Base-by-base conservation (phyloP, 495 filamentous ascomycete genomes). In the Aspergillus sclerotioniger region DNA sequence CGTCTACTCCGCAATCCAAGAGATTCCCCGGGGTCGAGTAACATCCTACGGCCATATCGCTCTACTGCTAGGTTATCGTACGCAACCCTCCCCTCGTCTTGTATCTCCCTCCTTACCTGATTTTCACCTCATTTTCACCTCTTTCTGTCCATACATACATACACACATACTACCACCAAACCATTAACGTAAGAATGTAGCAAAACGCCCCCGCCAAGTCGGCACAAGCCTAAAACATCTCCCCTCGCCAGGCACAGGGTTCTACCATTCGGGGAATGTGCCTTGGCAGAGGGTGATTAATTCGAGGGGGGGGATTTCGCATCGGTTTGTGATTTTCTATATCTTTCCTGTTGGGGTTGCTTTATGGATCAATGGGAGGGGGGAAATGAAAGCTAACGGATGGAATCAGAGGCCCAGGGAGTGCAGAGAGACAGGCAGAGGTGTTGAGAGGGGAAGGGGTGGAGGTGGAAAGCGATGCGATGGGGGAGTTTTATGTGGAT, bases 241-340 rank as follows among this genome's bases (percentile, higher is more conserved):
- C 15, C 83, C 93, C 3, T 64, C 71, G 21, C 67, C 72, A 8
- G 64, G 64, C 2, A 64, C 67, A 5, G 59, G 73, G 31, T 67
- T 76, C 53, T 95, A 86, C 71, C 82, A 96, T 64, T 74, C 80
- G 55, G 78, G 71, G 16, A 96, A 90, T 62, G 92, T 96, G 10
- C 93, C 92, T 4, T 98, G 93, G 93, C 93, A 97, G 76, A 79
- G 93, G 47, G 91, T 98, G 10, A 88, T 97, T 59, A 95, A 92
- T 65, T 71, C 88, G 3, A 92, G 90, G 70, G 92, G 92, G 16
- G 78, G 84, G 56, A 92, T 98, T 60, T 93, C 91, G 31, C 88
- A 87, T 32, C 83, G 92, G 90, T 95, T 63, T 21, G 77, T 65
- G n/a, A n/a, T n/a, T n/a, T n/a, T n/a, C n/a, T n/a, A n/a, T n/a